Conservation (phyloP, 2,329 filamentous ascomycete species). For the Achaetomium macrosporum region DNA sequence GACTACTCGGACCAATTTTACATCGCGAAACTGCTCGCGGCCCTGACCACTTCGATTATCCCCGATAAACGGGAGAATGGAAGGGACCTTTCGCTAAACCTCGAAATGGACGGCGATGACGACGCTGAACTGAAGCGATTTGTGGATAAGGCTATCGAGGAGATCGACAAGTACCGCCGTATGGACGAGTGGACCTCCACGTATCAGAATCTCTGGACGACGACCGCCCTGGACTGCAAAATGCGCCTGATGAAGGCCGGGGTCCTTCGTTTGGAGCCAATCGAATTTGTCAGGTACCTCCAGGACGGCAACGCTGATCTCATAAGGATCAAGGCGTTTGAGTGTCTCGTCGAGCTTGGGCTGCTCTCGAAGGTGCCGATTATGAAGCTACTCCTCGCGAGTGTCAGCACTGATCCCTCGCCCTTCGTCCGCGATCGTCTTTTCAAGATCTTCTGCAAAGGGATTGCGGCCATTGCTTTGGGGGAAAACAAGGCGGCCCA, state of each 20-base stretch:
- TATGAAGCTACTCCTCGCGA: slow-evolving; percentile 51
- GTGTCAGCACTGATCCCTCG: slow-evolving; percentile 56
- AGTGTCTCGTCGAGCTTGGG: slow-evolving; percentile 58
- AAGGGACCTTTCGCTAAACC: slow-evolving; percentile 26
- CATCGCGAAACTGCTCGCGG: slow-evolving; percentile 69
- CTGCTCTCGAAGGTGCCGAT: slow-evolving; percentile 50
- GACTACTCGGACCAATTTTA: slow-evolving; percentile 85
- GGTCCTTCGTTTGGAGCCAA: slow-evolving; percentile 48
- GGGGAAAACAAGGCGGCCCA: slow-evolving; percentile 45
- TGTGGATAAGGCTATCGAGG: slow-evolving; percentile 49
- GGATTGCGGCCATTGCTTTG: slow-evolving; percentile 58
- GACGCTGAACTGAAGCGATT: slow-evolving; percentile 41
- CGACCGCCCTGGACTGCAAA: slow-evolving; percentile 56
- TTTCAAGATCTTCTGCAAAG: slow-evolving; percentile 53
- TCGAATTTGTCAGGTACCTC: slow-evolving; percentile 58
- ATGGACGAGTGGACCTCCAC: slow-evolving; percentile 65
- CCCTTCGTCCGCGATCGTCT: slow-evolving; percentile 57
- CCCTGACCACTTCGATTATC: slow-evolving; percentile 54
- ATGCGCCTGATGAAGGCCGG: slow-evolving; percentile 58
- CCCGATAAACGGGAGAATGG: slow-evolving; percentile 36
- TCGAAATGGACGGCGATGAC: slow-evolving; percentile 40
- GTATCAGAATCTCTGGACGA: slow-evolving; percentile 62
- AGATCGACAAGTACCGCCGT: slow-evolving; percentile 61
- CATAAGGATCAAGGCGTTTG: slow-evolving; percentile 61
- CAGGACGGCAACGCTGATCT: slow-evolving; percentile 58